A percentile compares a stretch with the other conserved stretches of the same genome.
These are phyloP conservation scores for Cladosporium sp. DNA, from an alignment of 2,329 filamentous ascomycete genomes.

Conservation along the genomic window DNA sequence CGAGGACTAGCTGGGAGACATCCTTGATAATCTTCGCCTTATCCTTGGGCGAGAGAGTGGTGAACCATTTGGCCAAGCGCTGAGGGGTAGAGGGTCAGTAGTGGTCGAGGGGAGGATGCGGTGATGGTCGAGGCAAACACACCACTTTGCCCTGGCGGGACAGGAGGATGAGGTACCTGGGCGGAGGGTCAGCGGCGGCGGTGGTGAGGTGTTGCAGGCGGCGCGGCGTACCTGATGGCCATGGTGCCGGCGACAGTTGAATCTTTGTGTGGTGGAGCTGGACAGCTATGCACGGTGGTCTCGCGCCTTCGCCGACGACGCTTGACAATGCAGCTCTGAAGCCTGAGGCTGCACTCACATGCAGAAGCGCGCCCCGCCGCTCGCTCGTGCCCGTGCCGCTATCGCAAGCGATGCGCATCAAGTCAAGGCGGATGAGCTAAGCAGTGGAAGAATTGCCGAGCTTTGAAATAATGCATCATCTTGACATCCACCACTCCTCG, in stretches of 20 bases:
- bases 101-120: constrained; percentile 10
- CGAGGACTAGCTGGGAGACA: constrained; percentile 94
- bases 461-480: constrained; percentile 3
- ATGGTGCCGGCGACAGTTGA: constrained; percentile 30
- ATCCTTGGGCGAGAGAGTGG: constrained; percentile 92
- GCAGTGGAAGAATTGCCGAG: constrained; percentile 3
- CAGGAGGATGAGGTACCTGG: constrained; percentile 92
- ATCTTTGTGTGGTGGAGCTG: constrained; percentile 10
- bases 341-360: neutral
- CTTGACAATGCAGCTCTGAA: no score
- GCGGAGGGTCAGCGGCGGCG: constrained; percentile 14
- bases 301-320: neutral
- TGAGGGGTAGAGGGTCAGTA: constrained; percentile 38
- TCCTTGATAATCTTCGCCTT: constrained; percentile 99
- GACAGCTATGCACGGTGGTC: neutral
- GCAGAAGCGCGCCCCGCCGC: neutral
- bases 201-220: neutral
- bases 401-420: neutral
- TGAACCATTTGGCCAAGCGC: constrained; percentile 99
- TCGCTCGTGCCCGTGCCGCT: neutral
- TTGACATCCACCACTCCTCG: neutral
- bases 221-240: constrained; percentile 49
- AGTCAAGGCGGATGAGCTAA: neutral
- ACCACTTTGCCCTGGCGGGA: constrained; percentile 99
- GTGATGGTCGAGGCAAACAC: constrained; percentile 39